Base-by-base conservation (phyloP, 768 basidiomycete genomes). In the Gymnopilus dilepis region DNA sequence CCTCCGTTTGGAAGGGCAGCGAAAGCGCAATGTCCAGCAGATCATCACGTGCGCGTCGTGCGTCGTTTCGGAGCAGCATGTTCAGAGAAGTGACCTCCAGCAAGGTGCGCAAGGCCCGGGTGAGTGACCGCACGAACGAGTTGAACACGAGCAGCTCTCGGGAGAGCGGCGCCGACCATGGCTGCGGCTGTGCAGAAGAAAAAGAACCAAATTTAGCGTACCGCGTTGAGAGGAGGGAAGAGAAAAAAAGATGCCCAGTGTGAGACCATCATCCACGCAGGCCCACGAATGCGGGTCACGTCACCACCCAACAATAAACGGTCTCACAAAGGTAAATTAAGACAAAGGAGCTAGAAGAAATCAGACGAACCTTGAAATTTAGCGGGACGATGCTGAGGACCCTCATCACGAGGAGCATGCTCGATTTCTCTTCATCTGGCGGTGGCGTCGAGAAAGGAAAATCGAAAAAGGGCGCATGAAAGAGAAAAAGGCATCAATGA, bases 111-210 rank as follows among this genome's bases (percentile, higher is more conserved):
- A 99, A 82, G 28, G 95, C 92, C 61, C 95, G 90, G 59, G 94
- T 92, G 63, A 99, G 80, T 53, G 94, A 92, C 54, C 94, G 89
- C 70, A 97, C 89, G 74, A 99, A 99, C 50, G 95, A 95, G 81
- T 99, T 99, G 85, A 99, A 99, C 62, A 97, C 95, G 52, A 99
- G 82, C 61, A 99, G 80, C 75, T 99, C 97, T 62, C 97, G 91
- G 67, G 97, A 98, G 51, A 99, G 80, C 41, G 97, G 97, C 26
- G 97, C 97, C 40, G 90, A 91, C 97, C 97, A 99, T 65, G 92
- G 86, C 74, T 90, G 91, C 34, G 93, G 62, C 95, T 97, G 68
- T 51, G 61, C 34, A 71, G 43, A 66, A 55, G 40, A 56, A 62
- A 58, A 62, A 58, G 30, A 37, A 22, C 19, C 54, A 45, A 31